Evolutionary conservation across 2,329 filamentous ascomycete species (phyloP).

Genomic region (Cercospora zeina): DNA sequence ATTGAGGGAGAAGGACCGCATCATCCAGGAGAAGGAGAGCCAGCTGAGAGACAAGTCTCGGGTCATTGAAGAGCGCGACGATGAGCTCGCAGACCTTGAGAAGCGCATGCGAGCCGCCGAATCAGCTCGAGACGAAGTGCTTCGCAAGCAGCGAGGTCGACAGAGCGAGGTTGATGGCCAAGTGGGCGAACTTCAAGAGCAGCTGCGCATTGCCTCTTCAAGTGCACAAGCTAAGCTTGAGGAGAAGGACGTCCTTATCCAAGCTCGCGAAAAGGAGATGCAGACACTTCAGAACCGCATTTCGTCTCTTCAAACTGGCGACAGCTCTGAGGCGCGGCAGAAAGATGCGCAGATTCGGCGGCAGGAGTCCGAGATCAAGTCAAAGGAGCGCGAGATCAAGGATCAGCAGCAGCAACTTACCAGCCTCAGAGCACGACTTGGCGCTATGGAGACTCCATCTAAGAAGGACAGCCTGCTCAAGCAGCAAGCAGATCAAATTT

Average conservation of each 20-base stretch:
- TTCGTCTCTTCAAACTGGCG: slow-evolving; percentile 35
- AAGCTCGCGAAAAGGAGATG: slow-evolving; percentile 47
- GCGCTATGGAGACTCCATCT: slow-evolving; percentile 41
- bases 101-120: slow-evolving; percentile 36
- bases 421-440: slow-evolving; percentile 39
- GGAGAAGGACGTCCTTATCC: slow-evolving; percentile 45
- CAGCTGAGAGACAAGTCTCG: slow-evolving; percentile 75
- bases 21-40: slow-evolving; percentile 71
- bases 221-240: slow-evolving; percentile 46
- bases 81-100: slow-evolving; percentile 58
- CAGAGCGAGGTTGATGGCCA: slow-evolving; percentile 51
- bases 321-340: slow-evolving; percentile 36
- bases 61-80: slow-evolving; percentile 70
- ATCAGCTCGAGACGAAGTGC: slow-evolving; percentile 33
- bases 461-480: slow-evolving; percentile 43
- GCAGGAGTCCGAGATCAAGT: slow-evolving; percentile 44
- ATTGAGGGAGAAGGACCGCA: slow-evolving; percentile 42
- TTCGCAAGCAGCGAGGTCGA: slow-evolving; percentile 55
- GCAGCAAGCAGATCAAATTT: slow-evolving; percentile 41
- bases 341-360: slow-evolving; percentile 41
- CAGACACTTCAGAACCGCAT: slow-evolving; percentile 39
- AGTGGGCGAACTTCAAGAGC: slow-evolving; percentile 52
- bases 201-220: slow-evolving; percentile 47
- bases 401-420: slow-evolving; percentile 39
- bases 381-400: slow-evolving; percentile 34